Percentiles rank a stretch among this genome's conserved stretches.
phyloP scores from a whole-genome alignment of 2,329 filamentous ascomycete genomes.

The Pseudogymnoascus sp. region DNA sequence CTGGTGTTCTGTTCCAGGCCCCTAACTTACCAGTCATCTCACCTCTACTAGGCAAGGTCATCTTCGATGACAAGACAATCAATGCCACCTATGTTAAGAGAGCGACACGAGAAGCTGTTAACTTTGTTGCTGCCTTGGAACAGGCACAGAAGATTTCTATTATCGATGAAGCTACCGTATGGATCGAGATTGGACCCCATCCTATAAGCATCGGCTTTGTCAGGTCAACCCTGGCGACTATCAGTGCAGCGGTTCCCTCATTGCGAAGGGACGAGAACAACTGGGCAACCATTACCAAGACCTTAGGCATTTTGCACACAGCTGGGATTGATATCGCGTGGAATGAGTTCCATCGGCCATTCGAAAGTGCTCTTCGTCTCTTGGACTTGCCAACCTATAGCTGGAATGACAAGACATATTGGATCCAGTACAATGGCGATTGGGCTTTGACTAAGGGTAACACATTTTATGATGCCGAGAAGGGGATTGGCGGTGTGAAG shows the following conservation, averaged over 20 bases:
- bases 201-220: slow-evolving; percentile 35
- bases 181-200: slow-evolving; percentile 66
- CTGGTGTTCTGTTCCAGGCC: no score
- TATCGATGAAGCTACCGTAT: slow-evolving; percentile 61
- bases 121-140: slow-evolving; percentile 57
- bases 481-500: slow-evolving; percentile 24
- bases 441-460: slow-evolving; percentile 57
- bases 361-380: slow-evolving; percentile 25
- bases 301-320: no score
- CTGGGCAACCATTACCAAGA: no score
- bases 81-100: no score
- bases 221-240: no score
- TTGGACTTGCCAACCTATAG: slow-evolving; percentile 52
- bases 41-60: no score
- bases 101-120: slow-evolving; percentile 46
- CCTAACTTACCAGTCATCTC: no score
- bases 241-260: no score
- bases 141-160: slow-evolving; percentile 48
- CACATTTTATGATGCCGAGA: slow-evolving; percentile 40
- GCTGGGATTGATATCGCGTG: no score
- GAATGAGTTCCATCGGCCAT: no score
- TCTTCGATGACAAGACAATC: no score
- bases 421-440: slow-evolving; percentile 42
- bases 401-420: slow-evolving; percentile 56
- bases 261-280: no score